Evolutionary conservation across 176 grass and related monocot species (phyloP), one percentile per base, ranked within the genome.

Genomic region (Puccinellia tenuiflora): DNA sequence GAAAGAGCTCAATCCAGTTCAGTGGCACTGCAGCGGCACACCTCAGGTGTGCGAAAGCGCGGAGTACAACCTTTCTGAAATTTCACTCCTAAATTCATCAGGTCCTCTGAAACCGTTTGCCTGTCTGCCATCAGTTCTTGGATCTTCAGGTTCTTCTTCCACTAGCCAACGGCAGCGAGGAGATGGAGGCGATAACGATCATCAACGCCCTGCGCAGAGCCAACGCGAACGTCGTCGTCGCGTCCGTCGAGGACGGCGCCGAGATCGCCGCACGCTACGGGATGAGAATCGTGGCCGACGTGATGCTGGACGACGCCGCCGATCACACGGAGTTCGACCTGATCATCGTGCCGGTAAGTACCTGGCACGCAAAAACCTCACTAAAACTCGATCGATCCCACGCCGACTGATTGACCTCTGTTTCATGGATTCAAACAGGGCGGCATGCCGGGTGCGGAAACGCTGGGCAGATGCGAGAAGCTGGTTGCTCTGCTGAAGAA

Each of bases 201-300:
- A 29, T 94, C 45, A 89, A 91, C 84, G 79, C 72, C 69, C 69
- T 94, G 25, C 89, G 84, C 40, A 83, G 89, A 59, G 92, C 89
- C 74, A 79, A 89, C 7, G 86, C 89, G 51, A 62, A 87, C 70
- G 89, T 94, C 60, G 52, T 87, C 20, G 92, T 94, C 3, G 84
- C 92, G 17, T 88, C 92, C 30, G 76, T 35, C 28, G 92, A 88
- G 61, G 80, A 79, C 61, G 59, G 82, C 18, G 10, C 56, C 31
- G 91, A 77, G 70, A 33, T 94, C 73, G 30, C 84, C 47, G 86
- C 77, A 45, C 85, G 70, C 48, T 31, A 85, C 64, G 79, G 79
- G 54, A 83, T 73, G 84, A 91, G 85, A 28, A 68, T 94, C 24
- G 39, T 91, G 14, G 63, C 89, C 79, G 89, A 94, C 82, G 68